A percentile compares a stretch with the other conserved stretches of the same genome.
These are phyloP conservation scores for Daldinia sp. DNA, from an alignment of 2,329 filamentous ascomycete species.

Conservation along the genomic window DNA sequence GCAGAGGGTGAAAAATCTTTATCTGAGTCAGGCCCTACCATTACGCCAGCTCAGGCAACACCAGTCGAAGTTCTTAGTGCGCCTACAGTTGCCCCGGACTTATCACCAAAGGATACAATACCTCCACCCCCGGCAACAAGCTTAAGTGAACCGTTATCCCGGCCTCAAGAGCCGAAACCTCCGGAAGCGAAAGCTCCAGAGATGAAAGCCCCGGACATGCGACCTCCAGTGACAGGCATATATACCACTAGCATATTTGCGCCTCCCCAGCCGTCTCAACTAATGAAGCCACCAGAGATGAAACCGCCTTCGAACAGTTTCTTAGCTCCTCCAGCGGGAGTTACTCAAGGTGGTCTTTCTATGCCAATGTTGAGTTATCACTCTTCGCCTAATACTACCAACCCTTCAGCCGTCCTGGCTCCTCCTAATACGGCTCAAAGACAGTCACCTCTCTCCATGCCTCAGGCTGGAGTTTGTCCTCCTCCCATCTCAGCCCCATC, in stretches of 20 bases:
- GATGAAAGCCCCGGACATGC: slow-evolving; percentile 47
- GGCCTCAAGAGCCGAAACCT: slow-evolving; percentile 33
- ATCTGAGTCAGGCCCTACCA: not conserved
- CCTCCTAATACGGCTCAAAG: slow-evolving; percentile 58
- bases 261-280: slow-evolving; percentile 45
- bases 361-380: slow-evolving; percentile 55
- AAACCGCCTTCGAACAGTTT: slow-evolving; percentile 50
- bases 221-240: slow-evolving; percentile 39
- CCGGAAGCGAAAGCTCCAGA: slow-evolving; percentile 44
- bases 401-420: slow-evolving; percentile 58
- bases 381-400: slow-evolving; percentile 37
- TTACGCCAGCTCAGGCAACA: slow-evolving; percentile 22
- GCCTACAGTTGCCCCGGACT: slow-evolving; percentile 12
- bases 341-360: slow-evolving; percentile 49
- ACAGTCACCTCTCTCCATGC: slow-evolving; percentile 54
- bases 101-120: slow-evolving; percentile 20
- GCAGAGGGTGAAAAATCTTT: slow-evolving; percentile 20
- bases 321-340: slow-evolving; percentile 50
- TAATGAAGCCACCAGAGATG: slow-evolving; percentile 50
- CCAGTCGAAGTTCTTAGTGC: slow-evolving; percentile 19
- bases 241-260: slow-evolving; percentile 54
- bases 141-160: slow-evolving; percentile 24
- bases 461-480: slow-evolving; percentile 46
- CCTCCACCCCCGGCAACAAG: slow-evolving; percentile 14
- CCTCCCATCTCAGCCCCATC: slow-evolving; percentile 24